Base-by-base conservation (phyloP, 169 alveolate genomes). In the Cryptosporidium viatorum region DNA sequence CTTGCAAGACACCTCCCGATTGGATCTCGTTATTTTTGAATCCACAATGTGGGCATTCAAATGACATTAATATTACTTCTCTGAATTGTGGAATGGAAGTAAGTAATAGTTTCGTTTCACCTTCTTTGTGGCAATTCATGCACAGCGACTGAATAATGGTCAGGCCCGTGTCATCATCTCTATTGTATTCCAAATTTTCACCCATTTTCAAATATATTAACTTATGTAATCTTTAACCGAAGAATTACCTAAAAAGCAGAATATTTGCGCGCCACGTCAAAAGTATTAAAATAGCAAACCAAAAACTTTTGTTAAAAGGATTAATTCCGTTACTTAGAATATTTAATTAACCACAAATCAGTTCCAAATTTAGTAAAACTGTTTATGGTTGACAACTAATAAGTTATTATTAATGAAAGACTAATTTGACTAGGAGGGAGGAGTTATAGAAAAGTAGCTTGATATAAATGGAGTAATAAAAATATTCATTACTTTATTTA, bases 41-140 rank as follows among this genome's bases (percentile, higher is more conserved):
- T 18, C 98, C 99, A 89, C 99, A 98, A 48, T 95, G 92, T 58
- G 94, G 96, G 71, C 99, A 98, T 31, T 95, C 96, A 92, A 98
- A 98, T 12, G 98, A 95, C 93, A 96, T 96, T 37, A 96, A 74
- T 6, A 97, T 93, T 51, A 96, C 86, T 62, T 94, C 96, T 92
- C 94, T 94, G 93, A 97, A 97, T 93, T 96, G 96, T 7, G 99
- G 99, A 70, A 97, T 96, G 75, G 93, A 93, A n/a, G 96, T 93
- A 52, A 95, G 92, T 65, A 96, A 89, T 50, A 97, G 74, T 59
- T 96, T 94, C 9, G 98, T 97, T 67, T 92, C 93, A 10, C 99
- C 99, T 51, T 93, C 92, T 55, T 93, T 93, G 73, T 96, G 97
- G 65, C 99, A 97, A 80, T 94, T 93, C 91, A 96, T 91, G 91